Evolutionary conservation across 768 basidiomycete genomes (phyloP), one percentile per base, ranked within the genome.

Genomic region (Nidularia pulvinata): DNA sequence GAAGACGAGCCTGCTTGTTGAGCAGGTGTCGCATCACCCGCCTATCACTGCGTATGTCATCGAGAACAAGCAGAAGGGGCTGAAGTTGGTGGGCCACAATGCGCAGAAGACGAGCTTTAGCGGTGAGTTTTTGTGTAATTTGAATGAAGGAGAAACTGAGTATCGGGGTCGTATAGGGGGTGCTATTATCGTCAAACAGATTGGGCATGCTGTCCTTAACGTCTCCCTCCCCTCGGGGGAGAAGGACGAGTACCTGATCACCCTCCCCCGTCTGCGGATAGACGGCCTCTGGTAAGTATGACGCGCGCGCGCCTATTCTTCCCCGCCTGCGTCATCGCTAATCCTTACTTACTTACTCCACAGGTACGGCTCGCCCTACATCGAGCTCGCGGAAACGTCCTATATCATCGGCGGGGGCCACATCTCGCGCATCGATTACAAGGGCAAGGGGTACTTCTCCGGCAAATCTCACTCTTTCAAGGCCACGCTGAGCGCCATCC

Each of bases 1-100:
- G n/a, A 76, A 85, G 66, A 95, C 93, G 3, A 78, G 80, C 39
- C 81, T 98, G 33, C 82, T 90, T 39, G 93, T 95, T 3, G 95
- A 98, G 71, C 95, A 98, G 65, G 96, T 98, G 46, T 98, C 96
- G 19, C 96, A 99, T 65, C 96, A 99, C 65, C 89, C 91, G 1
- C 89, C 91, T 6, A 87, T 92, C 61, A 92, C 91, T 43, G 92
- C 87, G 22, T 96, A 95, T 70, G 80, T 84, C 67, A 92, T 98
- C 60, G 83, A 86, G 72, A 98, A 98, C 75, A 71, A 81, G 50
- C 62, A 76, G 32, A 92, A 92, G 64, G 88, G 91, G 1, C 65
- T 98, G 51, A 71, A 81, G 47, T 80, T 95, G 49, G 81, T 83
- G 33, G 96, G 96, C 11, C 93, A 95, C 68, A 93, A 85, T 62